These are phyloP conservation scores for Picea mariana DNA, from an alignment of 83 land plant species.

Conservation along the genomic window DNA sequence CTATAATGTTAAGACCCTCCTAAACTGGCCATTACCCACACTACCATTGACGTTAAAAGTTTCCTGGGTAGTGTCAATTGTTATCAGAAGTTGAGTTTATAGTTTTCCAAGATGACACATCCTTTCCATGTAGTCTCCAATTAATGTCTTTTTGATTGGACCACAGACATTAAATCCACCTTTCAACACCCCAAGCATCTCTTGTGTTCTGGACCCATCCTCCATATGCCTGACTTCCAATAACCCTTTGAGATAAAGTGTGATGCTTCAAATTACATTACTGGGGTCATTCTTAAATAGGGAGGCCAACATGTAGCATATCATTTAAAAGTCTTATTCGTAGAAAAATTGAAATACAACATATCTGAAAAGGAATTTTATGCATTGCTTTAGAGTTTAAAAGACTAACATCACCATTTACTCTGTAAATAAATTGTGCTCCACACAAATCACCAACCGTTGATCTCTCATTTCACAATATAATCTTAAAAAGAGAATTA, in stretches of 20 bases:
- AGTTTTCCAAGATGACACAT: no score
- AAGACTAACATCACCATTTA: neutral
- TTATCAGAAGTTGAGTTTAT: neutral
- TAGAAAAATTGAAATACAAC: neutral
- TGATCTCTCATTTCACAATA: neutral
- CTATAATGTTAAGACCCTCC: neutral
- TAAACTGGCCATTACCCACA: neutral
- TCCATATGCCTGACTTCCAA: neutral
- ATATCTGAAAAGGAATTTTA: no score
- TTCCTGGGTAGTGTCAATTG: neutral
- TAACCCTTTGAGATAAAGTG: neutral
- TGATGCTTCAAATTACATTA: neutral
- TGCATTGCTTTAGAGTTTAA: neutral
- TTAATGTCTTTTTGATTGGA: neutral
- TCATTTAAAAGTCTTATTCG: neutral
- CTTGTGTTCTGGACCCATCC: neutral
- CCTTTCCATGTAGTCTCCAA: neutral
- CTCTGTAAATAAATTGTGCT: neutral
- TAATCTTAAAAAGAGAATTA: neutral
- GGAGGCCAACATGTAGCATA: no score
- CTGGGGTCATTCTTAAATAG: neutral
- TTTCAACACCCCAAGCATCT: neutral
- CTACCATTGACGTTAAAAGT: neutral
- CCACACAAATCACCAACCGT: neutral
- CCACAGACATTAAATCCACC: neutral